A percentile compares a stretch with the other conserved stretches of the same genome.
phyloP scores from a whole-genome alignment of 2,329 filamentous ascomycete species.

The Pseudofabraea citricarpa region DNA sequence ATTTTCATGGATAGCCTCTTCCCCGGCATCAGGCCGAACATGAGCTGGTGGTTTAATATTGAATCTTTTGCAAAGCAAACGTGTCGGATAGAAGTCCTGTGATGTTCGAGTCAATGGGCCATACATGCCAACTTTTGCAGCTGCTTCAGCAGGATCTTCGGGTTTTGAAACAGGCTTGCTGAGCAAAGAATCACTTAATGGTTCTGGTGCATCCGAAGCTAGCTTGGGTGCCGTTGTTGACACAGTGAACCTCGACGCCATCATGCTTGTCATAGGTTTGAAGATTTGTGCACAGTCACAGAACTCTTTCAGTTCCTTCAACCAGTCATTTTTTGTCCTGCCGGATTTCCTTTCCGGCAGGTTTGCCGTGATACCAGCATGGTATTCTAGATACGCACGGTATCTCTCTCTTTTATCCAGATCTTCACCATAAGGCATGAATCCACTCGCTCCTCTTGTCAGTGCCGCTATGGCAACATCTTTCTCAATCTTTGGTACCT shows the following conservation, averaged over 20 bases:
- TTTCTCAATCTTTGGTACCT: conserved; percentile 61
- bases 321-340: conserved; percentile 65
- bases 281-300: conserved; percentile 72
- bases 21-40: conserved; percentile 47
- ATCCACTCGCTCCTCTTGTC: conserved; percentile 57
- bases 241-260: conserved; percentile 90
- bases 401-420: conserved; percentile 77
- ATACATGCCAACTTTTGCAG: conserved; percentile 89
- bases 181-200: conserved; percentile 34
- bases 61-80: conserved; percentile 91
- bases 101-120: conserved; percentile 76
- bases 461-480: conserved; percentile 65
- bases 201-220: conserved; percentile 31
- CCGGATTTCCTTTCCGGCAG: conserved; percentile 46
- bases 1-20: conserved; percentile 16
- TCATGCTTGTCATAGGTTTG: conserved; percentile 84
- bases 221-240: conserved; percentile 44
- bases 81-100: conserved; percentile 70
- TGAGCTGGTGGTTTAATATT: conserved; percentile 75
- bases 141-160: conserved; percentile 76
- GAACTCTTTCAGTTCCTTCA: conserved; percentile 73
- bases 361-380: conserved; percentile 55
- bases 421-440: conserved; percentile 82
- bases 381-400: conserved; percentile 72
- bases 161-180: conserved; percentile 48